Evolutionary conservation across 495 filamentous ascomycete species (phyloP), one percentile per base, ranked within the genome.

Genomic region (Pseudoneurospora amorphoporcata): DNA sequence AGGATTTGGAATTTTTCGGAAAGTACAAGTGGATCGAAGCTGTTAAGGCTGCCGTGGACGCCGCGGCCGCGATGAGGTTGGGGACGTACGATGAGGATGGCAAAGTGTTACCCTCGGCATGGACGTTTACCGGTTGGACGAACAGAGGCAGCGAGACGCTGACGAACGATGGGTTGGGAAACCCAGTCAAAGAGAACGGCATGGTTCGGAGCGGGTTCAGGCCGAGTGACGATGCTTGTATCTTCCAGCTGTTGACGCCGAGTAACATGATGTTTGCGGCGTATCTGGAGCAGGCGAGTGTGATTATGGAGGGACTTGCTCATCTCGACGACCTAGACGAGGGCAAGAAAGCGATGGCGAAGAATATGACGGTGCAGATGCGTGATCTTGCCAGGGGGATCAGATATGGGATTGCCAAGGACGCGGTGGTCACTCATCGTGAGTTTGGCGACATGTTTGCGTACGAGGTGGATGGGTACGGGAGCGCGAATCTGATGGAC

Each of bases 211-310:
- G 86, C 16, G 87, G 87, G 1, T 91, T 91, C 81, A 83, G 89
- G 5, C 89, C 89, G 0, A 88, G 86, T 39, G 89, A 90, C 74
- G 89, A 91, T 77, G 77, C 85, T 0, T 87, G 87, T 39, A 87
- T 88, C 73, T 89, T 82, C 74, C 86, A 90, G 77, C 82, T 88
- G 41, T 80, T 88, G 53, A 87, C 89, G 40, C 88, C 89, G 0
- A 83, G 84, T 70, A 91, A 91, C 77, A 89, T 90, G 88, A 90
- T 91, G 88, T 87, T 89, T 69, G 84, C 88, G 12, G 77, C 82
- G 9, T 89, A 88, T 72, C 84, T 91, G 42, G 82, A 85, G 68
- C 81, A 83, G 12, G 84, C 85, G 4, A 82, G 85, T 0, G 72
- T 77, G 10, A 89, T 91, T 76, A 88, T 88, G 86, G 78, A 80